These are phyloP conservation scores for Starmerella bombi DNA, from an alignment of 805 yeast genomes.

Conservation along the genomic window DNA sequence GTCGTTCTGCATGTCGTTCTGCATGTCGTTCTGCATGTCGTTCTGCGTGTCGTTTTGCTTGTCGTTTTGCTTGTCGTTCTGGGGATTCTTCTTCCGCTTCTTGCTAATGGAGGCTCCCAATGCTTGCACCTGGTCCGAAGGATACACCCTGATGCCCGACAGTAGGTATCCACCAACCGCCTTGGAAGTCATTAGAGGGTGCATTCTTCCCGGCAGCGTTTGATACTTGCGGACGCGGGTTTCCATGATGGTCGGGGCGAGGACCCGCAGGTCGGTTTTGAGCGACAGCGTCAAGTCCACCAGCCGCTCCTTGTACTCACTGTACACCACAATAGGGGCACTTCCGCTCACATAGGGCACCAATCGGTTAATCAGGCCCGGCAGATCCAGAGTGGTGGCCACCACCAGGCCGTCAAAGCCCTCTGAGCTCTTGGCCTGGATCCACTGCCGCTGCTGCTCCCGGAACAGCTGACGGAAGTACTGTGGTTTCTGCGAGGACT, in stretches of 20 bases:
- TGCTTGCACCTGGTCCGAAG: constrained; percentile 53
- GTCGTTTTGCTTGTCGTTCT: too few species aligned
- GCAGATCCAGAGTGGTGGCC: constrained; percentile 58
- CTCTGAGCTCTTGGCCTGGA: constrained; percentile 32
- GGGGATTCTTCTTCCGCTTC: constrained; percentile 9
- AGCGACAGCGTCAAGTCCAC: constrained; percentile 62
- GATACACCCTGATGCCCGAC: constrained; percentile 66
- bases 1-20: too few species aligned
- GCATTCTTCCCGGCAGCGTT: constrained; percentile 85
- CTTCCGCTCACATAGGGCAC: constrained; percentile 66
- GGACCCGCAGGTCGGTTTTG: constrained; percentile 49
- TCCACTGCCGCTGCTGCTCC: constrained; percentile 30
- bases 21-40: too few species aligned
- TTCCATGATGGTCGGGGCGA: constrained; percentile 75
- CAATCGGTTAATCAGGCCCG: constrained; percentile 48
- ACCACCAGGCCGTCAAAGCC: constrained; percentile 65
- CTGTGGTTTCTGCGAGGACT: constrained; percentile 48
- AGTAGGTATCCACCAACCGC: constrained; percentile 85
- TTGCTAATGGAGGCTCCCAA: constrained; percentile 33
- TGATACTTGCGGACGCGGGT: constrained; percentile 77
- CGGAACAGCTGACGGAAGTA: constrained; percentile 54
- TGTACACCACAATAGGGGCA: constrained; percentile 71
- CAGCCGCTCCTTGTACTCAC: constrained; percentile 66
- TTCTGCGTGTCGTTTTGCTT: too few species aligned
- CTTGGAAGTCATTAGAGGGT: constrained; percentile 86